Evolutionary conservation across 2,329 filamentous ascomycete genomes (phyloP), one percentile per base, ranked within the genome.

Genomic region (Atkinsonella hypoxylon): DNA sequence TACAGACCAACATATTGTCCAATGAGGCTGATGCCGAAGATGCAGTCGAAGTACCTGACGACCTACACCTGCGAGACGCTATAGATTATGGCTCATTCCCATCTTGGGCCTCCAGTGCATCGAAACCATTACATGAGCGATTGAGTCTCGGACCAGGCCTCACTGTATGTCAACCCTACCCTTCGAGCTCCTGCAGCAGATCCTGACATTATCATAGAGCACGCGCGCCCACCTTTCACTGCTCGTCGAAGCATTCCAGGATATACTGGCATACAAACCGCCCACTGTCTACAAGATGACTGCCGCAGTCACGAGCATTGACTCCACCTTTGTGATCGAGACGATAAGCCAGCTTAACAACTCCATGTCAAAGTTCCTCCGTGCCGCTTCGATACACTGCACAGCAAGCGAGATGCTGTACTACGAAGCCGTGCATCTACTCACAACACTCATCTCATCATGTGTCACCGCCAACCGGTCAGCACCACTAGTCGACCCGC

Each of bases 11-110:
- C 26, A 2, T 8, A 2, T 9, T 8, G 3, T 50, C 9, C 3
- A 18, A 13, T 40, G 20, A 34, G 20, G 15, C 2, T 15, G 9
- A 5, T 32, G 31, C 5, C 15, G 34, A 4, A 26, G 26, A 4
- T 3, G 2, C 30, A 78, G 76, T 55, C 13, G 68, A 71, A 30
- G 64, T 75, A 26, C 54, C 62, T 2, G 69, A 74, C 44, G 62
- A 66, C 3, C 65, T 63, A 0, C 45, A 59, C 0, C 61, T 81
- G 1, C 58, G 66, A 2, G 70, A 72, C 44, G 67, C 65, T 1
- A 71, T 77, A 2, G 76, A 81, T 60, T 76, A 77, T 45, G 72
- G 72, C 1, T 74, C 74, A 0, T 71, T 80, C 45, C 72, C 76
- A 0, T 70, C 70, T 15, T 70, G 76, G 53, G 70, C 71, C 41